Evolutionary conservation across 179 eudicot species (phyloP).

Genomic region (Silene vulgaris): DNA sequence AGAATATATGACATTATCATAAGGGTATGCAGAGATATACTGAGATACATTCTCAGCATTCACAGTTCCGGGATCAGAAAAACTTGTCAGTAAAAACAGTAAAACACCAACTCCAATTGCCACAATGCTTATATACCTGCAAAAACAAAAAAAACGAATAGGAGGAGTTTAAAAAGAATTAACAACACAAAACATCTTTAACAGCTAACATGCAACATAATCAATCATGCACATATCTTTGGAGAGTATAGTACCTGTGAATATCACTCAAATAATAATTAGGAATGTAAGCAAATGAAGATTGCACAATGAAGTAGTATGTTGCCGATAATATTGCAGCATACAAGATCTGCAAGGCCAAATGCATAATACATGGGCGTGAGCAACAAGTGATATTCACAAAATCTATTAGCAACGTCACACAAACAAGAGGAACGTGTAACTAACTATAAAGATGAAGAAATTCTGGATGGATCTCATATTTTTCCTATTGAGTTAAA

Average conservation of each 20-base stretch:
- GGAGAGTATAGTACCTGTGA: slow-evolving; percentile 58
- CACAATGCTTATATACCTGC: slow-evolving; percentile 75
- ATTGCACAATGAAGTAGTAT: slow-evolving; percentile 60
- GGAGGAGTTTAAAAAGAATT: slow-evolving; percentile 21
- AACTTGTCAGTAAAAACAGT: slow-evolving; percentile 82
- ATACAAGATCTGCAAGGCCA: slow-evolving; percentile 66
- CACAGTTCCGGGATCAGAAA: slow-evolving; percentile 92
- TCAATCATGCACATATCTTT: slow-evolving; percentile 9
- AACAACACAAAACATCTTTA: slow-evolving; percentile 1
- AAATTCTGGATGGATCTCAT: background rate
- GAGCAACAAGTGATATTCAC: slow-evolving; percentile 1
- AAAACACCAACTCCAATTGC: slow-evolving; percentile 81
- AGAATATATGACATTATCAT: slow-evolving; percentile 67
- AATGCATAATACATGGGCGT: slow-evolving; percentile 16
- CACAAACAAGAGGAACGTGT: background rate
- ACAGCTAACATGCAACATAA: slow-evolving; percentile 10
- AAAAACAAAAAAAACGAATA: slow-evolving; percentile 26
- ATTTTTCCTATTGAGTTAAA: background rate
- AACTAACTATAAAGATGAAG: background rate
- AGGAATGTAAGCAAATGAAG: slow-evolving; percentile 83
- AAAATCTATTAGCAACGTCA: background rate
- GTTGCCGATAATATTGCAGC: slow-evolving; percentile 67
- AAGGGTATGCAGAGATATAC: slow-evolving; percentile 78
- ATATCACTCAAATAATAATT: slow-evolving; percentile 70
- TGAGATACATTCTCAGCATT: slow-evolving; percentile 67